phyloP scores from a whole-genome alignment of 805 yeast genomes.

The Candida nitratophila region DNA sequence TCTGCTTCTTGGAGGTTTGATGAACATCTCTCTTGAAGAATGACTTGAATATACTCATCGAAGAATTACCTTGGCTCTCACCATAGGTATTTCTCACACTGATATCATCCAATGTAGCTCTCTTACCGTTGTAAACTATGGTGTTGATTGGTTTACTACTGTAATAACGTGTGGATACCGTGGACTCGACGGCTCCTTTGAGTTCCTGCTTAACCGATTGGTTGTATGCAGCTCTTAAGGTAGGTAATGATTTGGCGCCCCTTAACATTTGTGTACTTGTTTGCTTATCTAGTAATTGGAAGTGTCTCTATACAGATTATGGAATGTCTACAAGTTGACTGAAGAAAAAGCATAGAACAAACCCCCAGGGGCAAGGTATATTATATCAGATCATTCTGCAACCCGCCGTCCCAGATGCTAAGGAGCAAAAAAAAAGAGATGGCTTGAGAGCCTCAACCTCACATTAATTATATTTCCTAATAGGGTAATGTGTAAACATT shows the following conservation, averaged over 20 bases:
- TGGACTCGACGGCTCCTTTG: neutral
- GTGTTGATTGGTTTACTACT: constrained; percentile 3
- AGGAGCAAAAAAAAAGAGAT: too few species aligned
- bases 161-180: constrained; percentile 5
- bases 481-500: neutral
- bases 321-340: too few species aligned
- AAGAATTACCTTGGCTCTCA: too few species aligned
- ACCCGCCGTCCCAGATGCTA: too few species aligned
- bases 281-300: too few species aligned
- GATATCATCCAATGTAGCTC: neutral
- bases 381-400: too few species aligned
- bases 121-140: neutral
- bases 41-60: neutral
- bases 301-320: too few species aligned
- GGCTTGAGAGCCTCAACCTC: neutral
- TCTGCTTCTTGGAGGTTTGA: constrained; percentile 26
- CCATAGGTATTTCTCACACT: neutral
- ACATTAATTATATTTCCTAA: neutral
- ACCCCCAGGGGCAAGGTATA: too few species aligned
- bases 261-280: too few species aligned
- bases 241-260: constrained; percentile 27
- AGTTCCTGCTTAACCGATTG: constrained; percentile 14
- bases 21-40: constrained; percentile 25
- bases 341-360: neutral
- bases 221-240: constrained; percentile 22